Conservation (phyloP, 495 filamentous ascomycete genomes). For the Daldinia vernicosa region DNA sequence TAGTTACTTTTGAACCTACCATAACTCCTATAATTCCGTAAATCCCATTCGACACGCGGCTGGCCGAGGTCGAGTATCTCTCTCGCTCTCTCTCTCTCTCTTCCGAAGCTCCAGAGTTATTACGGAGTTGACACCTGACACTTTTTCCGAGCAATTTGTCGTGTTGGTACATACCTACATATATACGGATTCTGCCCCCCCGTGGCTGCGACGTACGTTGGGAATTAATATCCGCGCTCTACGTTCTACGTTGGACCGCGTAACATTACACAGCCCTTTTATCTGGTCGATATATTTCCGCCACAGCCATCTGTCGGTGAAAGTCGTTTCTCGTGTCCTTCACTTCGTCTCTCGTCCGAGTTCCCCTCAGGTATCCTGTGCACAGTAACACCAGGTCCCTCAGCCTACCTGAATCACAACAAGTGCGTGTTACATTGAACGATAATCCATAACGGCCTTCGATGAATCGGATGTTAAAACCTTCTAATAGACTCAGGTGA, state of each 20-base stretch:
- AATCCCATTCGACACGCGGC: constrained; percentile 17
- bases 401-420: constrained; percentile 12
- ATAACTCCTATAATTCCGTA: neutral
- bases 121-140: neutral
- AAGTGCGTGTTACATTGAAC: constrained; percentile 33
- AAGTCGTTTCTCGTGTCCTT: constrained; percentile 18
- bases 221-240: constrained; percentile 33
- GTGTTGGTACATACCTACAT: constrained; percentile 13
- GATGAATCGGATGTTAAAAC: constrained; percentile 28
- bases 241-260: constrained; percentile 33
- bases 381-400: constrained; percentile 18
- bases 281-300: constrained; percentile 21
- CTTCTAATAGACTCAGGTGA: constrained; percentile 14
- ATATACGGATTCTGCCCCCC: constrained; percentile 28
- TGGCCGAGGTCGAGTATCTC: constrained; percentile 16
- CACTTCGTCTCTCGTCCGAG: constrained; percentile 26
- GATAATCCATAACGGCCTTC: constrained; percentile 21
- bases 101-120: neutral
- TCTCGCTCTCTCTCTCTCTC: neutral
- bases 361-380: constrained; percentile 9
- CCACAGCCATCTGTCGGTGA: constrained; percentile 26
- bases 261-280: constrained; percentile 37
- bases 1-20: neutral
- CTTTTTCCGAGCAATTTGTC: neutral
- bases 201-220: constrained; percentile 26